Conservation (phyloP, 2,329 filamentous ascomycete genomes). For the Colletotrichum spaethianum region DNA sequence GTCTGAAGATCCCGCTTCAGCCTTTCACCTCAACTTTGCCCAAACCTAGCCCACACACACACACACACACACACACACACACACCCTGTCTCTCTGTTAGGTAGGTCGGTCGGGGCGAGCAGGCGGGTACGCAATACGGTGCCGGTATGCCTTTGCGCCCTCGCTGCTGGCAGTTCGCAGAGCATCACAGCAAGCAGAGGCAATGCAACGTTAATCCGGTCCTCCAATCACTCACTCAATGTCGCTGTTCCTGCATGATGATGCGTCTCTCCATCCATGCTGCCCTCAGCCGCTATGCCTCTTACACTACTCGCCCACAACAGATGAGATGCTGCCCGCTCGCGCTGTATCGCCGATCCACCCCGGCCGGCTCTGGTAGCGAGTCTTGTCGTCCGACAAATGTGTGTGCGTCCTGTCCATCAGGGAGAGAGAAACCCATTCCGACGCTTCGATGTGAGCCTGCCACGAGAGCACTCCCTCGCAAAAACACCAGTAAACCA, state of each 20-base stretch:
- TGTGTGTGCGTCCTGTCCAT: conserved; percentile 14
- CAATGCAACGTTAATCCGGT: conserved; percentile 36
- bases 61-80: neutral
- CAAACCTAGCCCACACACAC: conserved; percentile 8
- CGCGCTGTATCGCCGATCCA: conserved; percentile 19
- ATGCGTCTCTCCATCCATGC: neutral
- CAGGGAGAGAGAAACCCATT: neutral
- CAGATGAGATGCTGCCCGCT: conserved; percentile 10
- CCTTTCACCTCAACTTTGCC: conserved; percentile 31
- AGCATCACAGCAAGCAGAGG: conserved; percentile 3
- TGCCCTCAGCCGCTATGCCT: neutral
- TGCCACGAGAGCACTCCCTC: conserved; percentile 22
- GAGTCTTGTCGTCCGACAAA: conserved; percentile 29
- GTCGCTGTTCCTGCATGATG: conserved; percentile 21
- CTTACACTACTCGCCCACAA: neutral
- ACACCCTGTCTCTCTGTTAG: neutral
- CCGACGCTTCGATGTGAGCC: conserved; percentile 7
- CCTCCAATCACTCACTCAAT: conserved; percentile 6
- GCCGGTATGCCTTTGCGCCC: neutral
- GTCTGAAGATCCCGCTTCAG: conserved; percentile 38
- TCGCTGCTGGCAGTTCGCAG: neutral
- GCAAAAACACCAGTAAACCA: neutral
- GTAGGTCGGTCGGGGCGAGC: conserved; percentile 7
- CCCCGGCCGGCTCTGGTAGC: conserved; percentile 4
- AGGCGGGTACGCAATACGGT: no score